Conservation (phyloP, 306 rosid genomes). For the Alnus rubra region DNA sequence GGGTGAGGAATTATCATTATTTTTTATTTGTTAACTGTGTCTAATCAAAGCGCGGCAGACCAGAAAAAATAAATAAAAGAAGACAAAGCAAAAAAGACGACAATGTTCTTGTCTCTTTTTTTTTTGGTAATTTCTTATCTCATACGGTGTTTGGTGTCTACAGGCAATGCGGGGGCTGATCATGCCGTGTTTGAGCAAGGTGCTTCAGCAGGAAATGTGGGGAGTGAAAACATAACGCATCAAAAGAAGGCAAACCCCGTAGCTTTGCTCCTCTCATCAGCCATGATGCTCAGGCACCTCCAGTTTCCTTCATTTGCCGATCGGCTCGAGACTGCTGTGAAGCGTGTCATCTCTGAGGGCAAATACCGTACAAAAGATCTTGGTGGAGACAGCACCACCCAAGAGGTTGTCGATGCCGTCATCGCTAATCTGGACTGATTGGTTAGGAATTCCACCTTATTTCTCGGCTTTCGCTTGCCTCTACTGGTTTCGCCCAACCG, state of each 20-base stretch:
- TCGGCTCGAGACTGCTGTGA: constrained; percentile 75
- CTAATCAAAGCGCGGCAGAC: background rate
- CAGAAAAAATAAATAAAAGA: background rate
- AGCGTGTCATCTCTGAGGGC: constrained; percentile 61
- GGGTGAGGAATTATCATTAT: background rate
- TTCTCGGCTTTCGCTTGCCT: constrained; percentile 1
- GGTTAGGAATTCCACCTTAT: background rate
- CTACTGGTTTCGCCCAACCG: constrained; percentile 3
- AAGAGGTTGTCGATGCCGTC: constrained; percentile 73
- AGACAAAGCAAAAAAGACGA: background rate
- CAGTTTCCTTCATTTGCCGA: constrained; percentile 88
- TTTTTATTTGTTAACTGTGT: background rate
- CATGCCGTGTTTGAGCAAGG: constrained; percentile 92
- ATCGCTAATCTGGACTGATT: constrained; percentile 52
- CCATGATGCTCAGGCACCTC: constrained; percentile 90
- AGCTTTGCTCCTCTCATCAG: constrained; percentile 77
- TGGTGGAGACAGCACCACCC: constrained; percentile 64
- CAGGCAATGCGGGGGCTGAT: constrained; percentile 82
- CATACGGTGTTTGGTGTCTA: background rate
- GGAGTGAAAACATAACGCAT: constrained; percentile 56
- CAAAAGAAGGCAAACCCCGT: constrained; percentile 75
- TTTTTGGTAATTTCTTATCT: background rate
- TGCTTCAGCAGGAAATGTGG: constrained; percentile 81
- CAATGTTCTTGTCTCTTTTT: background rate
- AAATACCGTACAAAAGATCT: constrained; percentile 68